Percentiles rank a stretch among this genome's conserved stretches.
phyloP scores from a whole-genome alignment of 768 basidiomycete species.

The Sistotremastrum niveocremeum region DNA sequence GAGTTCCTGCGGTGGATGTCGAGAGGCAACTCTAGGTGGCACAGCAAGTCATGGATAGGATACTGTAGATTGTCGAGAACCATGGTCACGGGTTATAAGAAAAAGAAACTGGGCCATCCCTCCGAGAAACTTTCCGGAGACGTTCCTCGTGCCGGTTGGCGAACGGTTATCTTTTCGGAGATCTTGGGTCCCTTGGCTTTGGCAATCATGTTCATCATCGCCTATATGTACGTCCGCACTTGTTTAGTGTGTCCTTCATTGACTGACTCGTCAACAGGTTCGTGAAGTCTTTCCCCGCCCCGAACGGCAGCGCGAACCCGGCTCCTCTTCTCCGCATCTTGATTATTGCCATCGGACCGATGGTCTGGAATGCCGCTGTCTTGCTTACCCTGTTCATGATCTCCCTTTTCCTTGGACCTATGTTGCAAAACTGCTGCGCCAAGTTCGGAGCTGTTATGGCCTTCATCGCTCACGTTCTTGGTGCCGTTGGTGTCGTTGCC shows the following conservation, averaged over 20 bases:
- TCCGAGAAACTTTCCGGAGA: slow-evolving; percentile 96
- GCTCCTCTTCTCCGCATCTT: slow-evolving; percentile 87
- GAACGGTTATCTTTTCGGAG: slow-evolving; percentile 78
- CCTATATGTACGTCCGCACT: slow-evolving; percentile 41
- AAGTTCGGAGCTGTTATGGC: slow-evolving; percentile 91
- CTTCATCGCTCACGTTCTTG: slow-evolving; percentile 70
- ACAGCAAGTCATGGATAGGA: slow-evolving; percentile 98
- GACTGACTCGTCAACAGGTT: slow-evolving; percentile 31
- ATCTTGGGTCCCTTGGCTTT: slow-evolving; percentile 75
- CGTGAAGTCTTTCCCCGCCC: slow-evolving; percentile 72
- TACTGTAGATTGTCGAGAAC: slow-evolving; percentile 97
- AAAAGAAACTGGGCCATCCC: slow-evolving; percentile 90
- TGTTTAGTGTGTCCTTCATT: slow-evolving; percentile 26
- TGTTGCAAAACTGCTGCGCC: slow-evolving; percentile 71
- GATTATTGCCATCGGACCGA: slow-evolving; percentile 84
- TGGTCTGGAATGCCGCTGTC: slow-evolving; percentile 89
- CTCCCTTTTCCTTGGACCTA: slow-evolving; percentile 86
- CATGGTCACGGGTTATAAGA: slow-evolving; percentile 99
- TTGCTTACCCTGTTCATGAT: slow-evolving; percentile 79
- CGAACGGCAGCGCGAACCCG: slow-evolving; percentile 49
- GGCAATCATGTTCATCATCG: slow-evolving; percentile 76
- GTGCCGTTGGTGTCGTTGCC: slow-evolving; percentile 75
- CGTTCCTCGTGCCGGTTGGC: slow-evolving; percentile 87
- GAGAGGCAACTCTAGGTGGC: slow-evolving; percentile 91
- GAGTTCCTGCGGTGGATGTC: slow-evolving; percentile 99